These are phyloP conservation scores for Boletus smithii DNA, from an alignment of 1,284 basidiomycete species.

Conservation along the genomic window DNA sequence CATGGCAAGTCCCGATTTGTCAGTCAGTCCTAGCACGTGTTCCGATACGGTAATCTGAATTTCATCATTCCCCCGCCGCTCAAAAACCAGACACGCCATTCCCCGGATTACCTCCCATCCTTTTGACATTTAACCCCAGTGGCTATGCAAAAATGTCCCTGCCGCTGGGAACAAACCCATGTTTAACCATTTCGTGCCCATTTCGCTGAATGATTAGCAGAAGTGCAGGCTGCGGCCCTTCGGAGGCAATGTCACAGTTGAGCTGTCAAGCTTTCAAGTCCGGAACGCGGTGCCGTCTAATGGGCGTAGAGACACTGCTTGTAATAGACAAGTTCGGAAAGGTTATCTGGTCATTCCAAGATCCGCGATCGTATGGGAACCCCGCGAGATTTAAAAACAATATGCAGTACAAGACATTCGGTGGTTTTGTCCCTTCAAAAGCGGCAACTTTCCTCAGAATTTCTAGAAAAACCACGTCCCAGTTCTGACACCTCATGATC, in stretches of 20 bases:
- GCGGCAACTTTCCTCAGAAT: no score
- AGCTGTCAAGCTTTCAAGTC: no score
- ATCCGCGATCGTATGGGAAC: conserved; percentile 20
- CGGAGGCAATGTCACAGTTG: no score
- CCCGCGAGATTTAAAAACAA: conserved; percentile 3
- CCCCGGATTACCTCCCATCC: conserved; percentile 11
- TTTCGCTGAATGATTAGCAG: not conserved
- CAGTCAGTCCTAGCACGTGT: conserved; percentile 28
- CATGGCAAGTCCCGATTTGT: conserved; percentile 28
- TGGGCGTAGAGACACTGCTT: conserved; percentile 16
- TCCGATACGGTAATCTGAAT: conserved; percentile 2
- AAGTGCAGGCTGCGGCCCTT: not conserved
- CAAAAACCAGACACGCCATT: conserved; percentile 4
- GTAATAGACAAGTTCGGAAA: conserved; percentile 5
- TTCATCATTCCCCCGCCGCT: conserved; percentile 11
- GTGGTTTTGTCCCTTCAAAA: not conserved
- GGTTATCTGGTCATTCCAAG: conserved; percentile 23
- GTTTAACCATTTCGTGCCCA: no score
- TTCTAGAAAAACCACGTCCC: no score
- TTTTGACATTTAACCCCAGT: no score
- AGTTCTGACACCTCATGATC: no score
- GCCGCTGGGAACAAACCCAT: not conserved
- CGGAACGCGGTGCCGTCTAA: no score
- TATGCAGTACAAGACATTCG: conserved; percentile 4
- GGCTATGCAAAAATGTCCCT: not conserved